Evolutionary conservation across 2,329 filamentous ascomycete genomes (phyloP).

Genomic region (Exophiala sp.): DNA sequence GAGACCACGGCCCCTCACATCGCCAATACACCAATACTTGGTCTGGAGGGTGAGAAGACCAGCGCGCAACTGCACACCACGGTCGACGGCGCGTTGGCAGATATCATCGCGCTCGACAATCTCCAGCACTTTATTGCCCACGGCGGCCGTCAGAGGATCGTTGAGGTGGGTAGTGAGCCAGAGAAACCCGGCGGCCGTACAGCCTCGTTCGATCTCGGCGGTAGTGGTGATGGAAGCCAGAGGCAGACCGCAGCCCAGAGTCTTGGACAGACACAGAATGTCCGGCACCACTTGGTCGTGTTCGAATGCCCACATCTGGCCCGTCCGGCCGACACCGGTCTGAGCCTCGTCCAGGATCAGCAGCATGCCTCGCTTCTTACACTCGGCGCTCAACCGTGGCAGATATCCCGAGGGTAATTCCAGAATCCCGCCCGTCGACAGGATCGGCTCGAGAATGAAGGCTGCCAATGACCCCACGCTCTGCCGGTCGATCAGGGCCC

Average conservation of each 20-base stretch:
- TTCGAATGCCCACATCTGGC: conserved; percentile 55
- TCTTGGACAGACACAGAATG: conserved; percentile 57
- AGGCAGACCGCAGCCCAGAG: conserved; percentile 55
- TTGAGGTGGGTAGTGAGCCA: conserved; percentile 60
- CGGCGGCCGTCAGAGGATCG: conserved; percentile 55
- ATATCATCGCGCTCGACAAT: conserved; percentile 53
- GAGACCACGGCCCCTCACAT: conserved; percentile 54
- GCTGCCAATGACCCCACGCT: conserved; percentile 59
- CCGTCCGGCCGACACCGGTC: conserved; percentile 52
- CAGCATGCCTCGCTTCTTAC: conserved; percentile 51
- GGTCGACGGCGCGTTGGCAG: conserved; percentile 44
- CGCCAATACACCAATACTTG: conserved; percentile 57
- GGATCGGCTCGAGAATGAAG: conserved; percentile 57
- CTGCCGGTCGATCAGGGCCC: conserved; percentile 56
- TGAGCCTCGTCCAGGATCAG: conserved; percentile 57
- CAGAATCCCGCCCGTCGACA: conserved; percentile 55
- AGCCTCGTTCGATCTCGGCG: conserved; percentile 47
- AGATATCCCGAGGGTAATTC: conserved; percentile 56
- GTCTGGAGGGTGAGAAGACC: conserved; percentile 45
- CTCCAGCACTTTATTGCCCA: conserved; percentile 57
- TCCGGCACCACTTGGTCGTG: conserved; percentile 52
- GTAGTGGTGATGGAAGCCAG: conserved; percentile 54
- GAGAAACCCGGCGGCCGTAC: conserved; percentile 46
- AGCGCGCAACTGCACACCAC: conserved; percentile 44
- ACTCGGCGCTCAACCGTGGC: conserved; percentile 49